A percentile compares a stretch with the other conserved stretches of the same genome.
Conservation (phyloP, 345 rosid species). For the Raphanus sativus region DNA sequence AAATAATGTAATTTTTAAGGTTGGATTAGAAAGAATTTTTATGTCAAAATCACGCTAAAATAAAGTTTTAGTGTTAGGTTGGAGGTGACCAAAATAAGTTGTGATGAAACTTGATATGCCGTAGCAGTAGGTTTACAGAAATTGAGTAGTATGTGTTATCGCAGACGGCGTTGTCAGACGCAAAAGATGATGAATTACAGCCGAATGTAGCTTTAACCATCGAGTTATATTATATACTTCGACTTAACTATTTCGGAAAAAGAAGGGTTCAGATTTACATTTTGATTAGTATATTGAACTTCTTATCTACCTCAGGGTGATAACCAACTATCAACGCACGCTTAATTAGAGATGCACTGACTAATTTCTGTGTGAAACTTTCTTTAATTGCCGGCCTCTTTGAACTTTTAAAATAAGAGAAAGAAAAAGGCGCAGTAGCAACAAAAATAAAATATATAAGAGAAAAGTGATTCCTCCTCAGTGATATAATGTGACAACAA, state of each 20-base stretch:
- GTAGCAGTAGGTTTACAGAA: too few relatives aligned
- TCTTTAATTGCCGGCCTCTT: neutral
- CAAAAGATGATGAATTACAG: neutral
- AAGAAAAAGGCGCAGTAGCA: neutral
- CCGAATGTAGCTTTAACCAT: neutral
- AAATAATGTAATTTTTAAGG: too few relatives aligned
- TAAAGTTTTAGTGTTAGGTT: too few relatives aligned
- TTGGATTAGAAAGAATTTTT: too few relatives aligned
- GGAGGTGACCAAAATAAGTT: too few relatives aligned
- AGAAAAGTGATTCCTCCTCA: neutral
- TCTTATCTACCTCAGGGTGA: neutral
- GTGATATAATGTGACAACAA: conserved; percentile 1
- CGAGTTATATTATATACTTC: neutral
- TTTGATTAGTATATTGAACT: neutral
- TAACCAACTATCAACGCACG: conserved; percentile 19
- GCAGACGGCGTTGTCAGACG: neutral
- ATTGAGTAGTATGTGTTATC: neutral
- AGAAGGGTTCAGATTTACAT: neutral
- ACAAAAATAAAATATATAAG: neutral
- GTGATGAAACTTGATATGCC: too few relatives aligned
- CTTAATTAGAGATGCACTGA: neutral
- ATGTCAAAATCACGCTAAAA: too few relatives aligned
- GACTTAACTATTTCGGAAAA: neutral
- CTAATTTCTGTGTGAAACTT: neutral
- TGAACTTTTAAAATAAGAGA: neutral